Evolutionary conservation across 2,329 filamentous ascomycete species (phyloP).

Genomic region (Arthrobotrys megalospora): DNA sequence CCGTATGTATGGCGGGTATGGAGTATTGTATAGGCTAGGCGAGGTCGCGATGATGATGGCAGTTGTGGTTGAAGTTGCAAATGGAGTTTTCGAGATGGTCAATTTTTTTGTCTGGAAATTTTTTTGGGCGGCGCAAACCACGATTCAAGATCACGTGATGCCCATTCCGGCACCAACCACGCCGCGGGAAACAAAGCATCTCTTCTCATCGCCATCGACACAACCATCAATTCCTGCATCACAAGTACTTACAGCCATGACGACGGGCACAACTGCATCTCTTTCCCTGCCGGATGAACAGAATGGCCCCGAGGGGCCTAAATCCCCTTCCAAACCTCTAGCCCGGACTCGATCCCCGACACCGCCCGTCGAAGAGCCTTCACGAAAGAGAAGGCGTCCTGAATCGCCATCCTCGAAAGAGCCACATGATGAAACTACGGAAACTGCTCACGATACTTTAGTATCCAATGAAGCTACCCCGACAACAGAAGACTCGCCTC

Average conservation of each 20-base stretch:
- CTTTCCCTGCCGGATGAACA: not conserved
- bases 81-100: slow-evolving; percentile 4
- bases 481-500: not conserved
- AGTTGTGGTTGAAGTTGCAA: not conserved
- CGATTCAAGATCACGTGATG: slow-evolving; percentile 34
- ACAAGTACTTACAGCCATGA: slow-evolving; percentile 22
- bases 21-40: not conserved
- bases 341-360: slow-evolving; percentile 44
- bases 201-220: slow-evolving; percentile 15
- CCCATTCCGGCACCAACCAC: not conserved
- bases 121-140: slow-evolving; percentile 23
- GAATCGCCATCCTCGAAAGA: slow-evolving; percentile 24
- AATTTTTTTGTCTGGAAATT: slow-evolving; percentile 14
- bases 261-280: slow-evolving; percentile 13
- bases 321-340: slow-evolving; percentile 35
- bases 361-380: slow-evolving; percentile 42
- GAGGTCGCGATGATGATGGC: not conserved
- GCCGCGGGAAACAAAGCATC: slow-evolving; percentile 1
- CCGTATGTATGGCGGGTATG: not conserved
- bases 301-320: slow-evolving; percentile 12
- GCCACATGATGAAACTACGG: not conserved
- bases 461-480: slow-evolving; percentile 1
- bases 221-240: slow-evolving; percentile 2
- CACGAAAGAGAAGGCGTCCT: slow-evolving; percentile 47
- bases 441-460: not conserved